Evolutionary conservation across 805 yeast species (phyloP), one percentile per base, ranked within the genome.

Genomic region (Ogataea nakhonphanomensis): DNA sequence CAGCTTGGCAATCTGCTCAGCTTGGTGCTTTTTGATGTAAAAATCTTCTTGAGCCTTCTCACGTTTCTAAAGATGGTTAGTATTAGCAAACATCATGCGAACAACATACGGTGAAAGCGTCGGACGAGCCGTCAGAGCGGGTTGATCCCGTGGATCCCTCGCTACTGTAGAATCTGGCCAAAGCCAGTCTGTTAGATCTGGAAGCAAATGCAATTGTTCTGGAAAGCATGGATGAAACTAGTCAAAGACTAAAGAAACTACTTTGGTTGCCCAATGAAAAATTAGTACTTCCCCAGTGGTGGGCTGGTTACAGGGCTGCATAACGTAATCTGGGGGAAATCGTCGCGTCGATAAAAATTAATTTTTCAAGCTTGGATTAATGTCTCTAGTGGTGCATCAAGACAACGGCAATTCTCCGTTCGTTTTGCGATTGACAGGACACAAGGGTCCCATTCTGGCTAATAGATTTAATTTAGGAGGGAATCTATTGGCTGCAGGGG

Each of bases 1-100:
- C 64, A 89, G 77, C 35, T 76, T 74, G 59, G 77, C 80, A 63
- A 89, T 73, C 72, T 84, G 88, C 66, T 88, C 95, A 62, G 82
- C 84, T 73, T 91, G 96, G 62, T 84, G 95, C 70, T 87, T 81
- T 68, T 79, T 86, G 66, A 89, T 73, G 71, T 80, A 90, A 57
- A 71, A 73, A 62, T 84, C 88, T 72, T 91, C 99, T 61, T 81
- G 81, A 49, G 96, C 96, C 69, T 78, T 83, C 74, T 93, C 99
- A 65, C 95, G 89, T 64, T 89, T 87, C 75, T 75, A 20, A 25
- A 35, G 7, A 15, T 34, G 26, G 37, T 41, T 32, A 35, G 37
- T 29, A 22, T 17, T n/a, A 8, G 5, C 12, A 21, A 17, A n/a
- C 25, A 12, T 24, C 11, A 12, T 28, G 17, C 8, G 20, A 10